Base-by-base conservation (phyloP, 257 asterid species). In the Scutellaria barbata region DNA sequence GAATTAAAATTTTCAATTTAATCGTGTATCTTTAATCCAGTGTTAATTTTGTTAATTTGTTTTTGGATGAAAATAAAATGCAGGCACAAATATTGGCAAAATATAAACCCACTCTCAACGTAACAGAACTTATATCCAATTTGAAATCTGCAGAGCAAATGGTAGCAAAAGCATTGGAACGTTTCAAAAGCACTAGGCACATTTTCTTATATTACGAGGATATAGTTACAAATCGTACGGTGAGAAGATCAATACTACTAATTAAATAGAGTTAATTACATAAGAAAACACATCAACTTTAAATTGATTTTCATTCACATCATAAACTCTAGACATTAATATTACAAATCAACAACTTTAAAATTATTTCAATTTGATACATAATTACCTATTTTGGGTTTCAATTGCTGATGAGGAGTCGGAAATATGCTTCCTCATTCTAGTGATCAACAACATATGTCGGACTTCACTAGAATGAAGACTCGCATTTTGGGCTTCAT, bases 61-160 rank as follows among this genome's bases (percentile, higher is more conserved):
- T 13, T 50, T 14, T 5, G 16, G 16, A 14, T 50, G 55, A 9
- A 46, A 12, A 7, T 10, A 37, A 61, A 35, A 66, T 57, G 80
- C 92, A 89, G 96, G 98, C 98, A 55, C 75, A 86, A 68, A 61
- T 90, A 39, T 92, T 93, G 0, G 97, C 97, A 39, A 79, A 70
- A 48, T 90, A 84, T 77, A 90, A 87, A 80, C 95, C 98, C 1
- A 54, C 66, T 10, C 57, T 90, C n/a, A 88, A 93, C 56, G 48
- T 78, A 16, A 81, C 90, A 1, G 17, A 52, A 64, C 90, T 93
- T 1, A 25, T 80, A 48, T 81, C 87, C 1, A 69, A 80, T 22
- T 75, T 92, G 48, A 82, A 74, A 69, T 56, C 77, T 6, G 84
- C 83, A 4, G 85, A 85, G 64, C 66, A 66, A 22, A 76, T 42